Evolutionary conservation across 345 rosid species (phyloP).

Genomic region (Citrus reticulata): DNA sequence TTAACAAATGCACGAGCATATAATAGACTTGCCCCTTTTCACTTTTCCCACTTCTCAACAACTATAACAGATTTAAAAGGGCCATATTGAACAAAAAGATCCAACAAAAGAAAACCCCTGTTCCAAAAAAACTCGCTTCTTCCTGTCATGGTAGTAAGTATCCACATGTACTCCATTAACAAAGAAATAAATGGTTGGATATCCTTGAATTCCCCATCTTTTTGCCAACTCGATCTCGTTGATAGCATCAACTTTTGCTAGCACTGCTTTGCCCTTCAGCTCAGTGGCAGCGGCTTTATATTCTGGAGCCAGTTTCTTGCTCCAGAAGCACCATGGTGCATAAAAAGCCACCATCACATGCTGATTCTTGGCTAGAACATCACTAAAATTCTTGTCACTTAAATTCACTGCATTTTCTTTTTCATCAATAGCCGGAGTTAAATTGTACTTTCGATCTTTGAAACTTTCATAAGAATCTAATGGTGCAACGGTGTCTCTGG

Average conservation of each 20-base stretch:
- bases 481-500: not conserved
- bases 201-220: not conserved
- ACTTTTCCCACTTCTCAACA: not conserved
- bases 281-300: slow-evolving; percentile 23
- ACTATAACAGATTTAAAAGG: no score
- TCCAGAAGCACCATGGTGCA: slow-evolving; percentile 13
- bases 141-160: not conserved
- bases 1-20: not conserved
- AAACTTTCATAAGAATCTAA: not conserved
- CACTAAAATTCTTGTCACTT: slow-evolving; percentile 15
- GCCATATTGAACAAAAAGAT: no score
- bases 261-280: slow-evolving; percentile 22
- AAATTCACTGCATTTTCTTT: slow-evolving; percentile 14
- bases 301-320: slow-evolving; percentile 15
- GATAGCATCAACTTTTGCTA: slow-evolving; percentile 8
- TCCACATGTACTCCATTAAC: not conserved
- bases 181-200: slow-evolving; percentile 12
- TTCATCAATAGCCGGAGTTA: not conserved
- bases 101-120: not conserved
- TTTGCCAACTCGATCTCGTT: not conserved
- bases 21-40: not conserved
- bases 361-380: not conserved
- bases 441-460: not conserved
- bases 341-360: slow-evolving; percentile 12
- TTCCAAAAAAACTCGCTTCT: not conserved